Percentiles rank a stretch among this genome's conserved stretches.
Evolutionary conservation across 2,329 filamentous ascomycete species (phyloP).

Genomic region (Venturia aucupariae): DNA sequence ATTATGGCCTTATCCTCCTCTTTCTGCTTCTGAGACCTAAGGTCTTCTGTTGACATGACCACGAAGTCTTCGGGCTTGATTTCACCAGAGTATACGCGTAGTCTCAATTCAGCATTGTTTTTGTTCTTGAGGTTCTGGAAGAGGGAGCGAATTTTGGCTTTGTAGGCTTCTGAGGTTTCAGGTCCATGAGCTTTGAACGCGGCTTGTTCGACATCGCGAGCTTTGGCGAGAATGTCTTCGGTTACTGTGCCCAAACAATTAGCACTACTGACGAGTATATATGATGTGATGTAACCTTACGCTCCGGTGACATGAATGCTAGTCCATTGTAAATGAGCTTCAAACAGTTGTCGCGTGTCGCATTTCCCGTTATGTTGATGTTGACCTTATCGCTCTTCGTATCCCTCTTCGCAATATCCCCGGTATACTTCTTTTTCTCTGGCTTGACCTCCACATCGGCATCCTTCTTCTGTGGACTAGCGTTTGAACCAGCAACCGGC

Average conservation of each 20-base stretch:
- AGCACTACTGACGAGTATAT: neutral
- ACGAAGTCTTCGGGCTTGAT: constrained; percentile 69
- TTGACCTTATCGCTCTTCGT: constrained; percentile 76
- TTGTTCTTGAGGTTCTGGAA: constrained; percentile 94
- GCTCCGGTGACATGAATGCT: constrained; percentile 55
- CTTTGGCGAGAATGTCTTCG: constrained; percentile 55
- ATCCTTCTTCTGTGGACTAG: constrained; percentile 40
- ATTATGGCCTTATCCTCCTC: constrained; percentile 67
- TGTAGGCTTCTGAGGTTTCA: constrained; percentile 65
- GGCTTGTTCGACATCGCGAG: constrained; percentile 67
- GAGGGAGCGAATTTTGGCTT: constrained; percentile 79
- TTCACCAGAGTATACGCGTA: constrained; percentile 64
- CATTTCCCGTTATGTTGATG: constrained; percentile 62
- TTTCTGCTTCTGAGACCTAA: constrained; percentile 77
- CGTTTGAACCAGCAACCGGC: constrained; percentile 41
- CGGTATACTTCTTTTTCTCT: constrained; percentile 44
- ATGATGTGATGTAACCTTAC: constrained; percentile 24
- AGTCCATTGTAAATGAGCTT: constrained; percentile 92
- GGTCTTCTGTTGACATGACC: constrained; percentile 77
- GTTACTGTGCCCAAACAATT: constrained; percentile 35
- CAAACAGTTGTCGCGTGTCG: constrained; percentile 72
- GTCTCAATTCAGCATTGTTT: constrained; percentile 69
- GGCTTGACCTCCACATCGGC: constrained; percentile 24
- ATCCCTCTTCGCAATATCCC: constrained; percentile 64
- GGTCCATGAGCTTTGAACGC: constrained; percentile 62